Evolutionary conservation across 805 yeast species (phyloP), one percentile per base, ranked within the genome.

Genomic region (Yarrowia sp.): DNA sequence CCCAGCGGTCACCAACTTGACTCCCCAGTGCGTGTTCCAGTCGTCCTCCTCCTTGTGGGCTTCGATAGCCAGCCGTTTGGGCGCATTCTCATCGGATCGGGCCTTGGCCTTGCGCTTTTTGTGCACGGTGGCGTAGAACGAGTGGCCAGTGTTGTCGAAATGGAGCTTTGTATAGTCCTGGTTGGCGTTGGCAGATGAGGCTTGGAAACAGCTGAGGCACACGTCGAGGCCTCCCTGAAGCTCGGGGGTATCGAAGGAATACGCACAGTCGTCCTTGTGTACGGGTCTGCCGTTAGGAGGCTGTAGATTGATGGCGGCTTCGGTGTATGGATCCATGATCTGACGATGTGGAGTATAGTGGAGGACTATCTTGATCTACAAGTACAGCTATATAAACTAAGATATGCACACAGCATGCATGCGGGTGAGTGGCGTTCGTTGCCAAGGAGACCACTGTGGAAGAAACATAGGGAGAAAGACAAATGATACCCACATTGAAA

Each of bases 191-290:
- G 88, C 89, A 24, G 79, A 78, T 0, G 75, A 73, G 7, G 79
- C 77, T 17, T 71, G 66, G 74, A 82, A 90, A 69, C 96, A 87
- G 1, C 77, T 69, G 59, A 95, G 77, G 68, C 97, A 92, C 14
- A 92, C 83, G 71, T 89, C 92, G 17, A 93, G 73, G 0, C 96
- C 96, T 7, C 73, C 62, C 11, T 76, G 76, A 61, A 80, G 76
- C 62, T 78, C 81, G 40, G 68, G 41, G 35, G 32, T 85, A 67
- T 86, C 93, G 72, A 88, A 93, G 62, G 92, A 88, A 76, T 83
- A 93, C 78, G 89, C 88, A 73, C 98, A 92, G 69, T 92, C 97
- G 77, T 93, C 98, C 72, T 90, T 92, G 71, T 85, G 86, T 17
- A 92, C 84, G 2, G 80, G 61, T 4, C 61, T 8, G 26, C 61